Conservation (phyloP, 179 eudicot species). For the Beta corolliflora region DNA sequence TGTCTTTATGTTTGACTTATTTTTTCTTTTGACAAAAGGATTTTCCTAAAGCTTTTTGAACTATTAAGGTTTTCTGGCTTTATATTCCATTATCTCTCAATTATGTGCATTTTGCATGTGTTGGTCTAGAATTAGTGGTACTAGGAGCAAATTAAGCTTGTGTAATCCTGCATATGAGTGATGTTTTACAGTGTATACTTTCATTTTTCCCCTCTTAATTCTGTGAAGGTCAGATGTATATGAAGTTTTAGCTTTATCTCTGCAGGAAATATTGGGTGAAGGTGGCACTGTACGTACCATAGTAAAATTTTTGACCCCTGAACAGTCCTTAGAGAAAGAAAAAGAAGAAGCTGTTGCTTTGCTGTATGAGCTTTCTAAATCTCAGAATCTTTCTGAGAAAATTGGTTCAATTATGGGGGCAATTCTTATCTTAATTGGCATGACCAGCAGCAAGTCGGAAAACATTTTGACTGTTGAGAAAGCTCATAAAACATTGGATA, state of each 20-base stretch:
- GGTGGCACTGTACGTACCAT: conserved; percentile 76
- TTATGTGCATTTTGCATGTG: neutral
- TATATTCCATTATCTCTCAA: neutral
- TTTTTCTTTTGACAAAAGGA: neutral
- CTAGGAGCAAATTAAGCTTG: no score
- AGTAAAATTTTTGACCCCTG: conserved; percentile 73
- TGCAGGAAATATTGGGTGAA: conserved; percentile 88
- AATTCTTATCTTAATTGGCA: conserved; percentile 81
- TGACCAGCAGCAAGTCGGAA: conserved; percentile 91
- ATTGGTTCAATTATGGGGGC: conserved; percentile 88
- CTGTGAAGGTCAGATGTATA: neutral
- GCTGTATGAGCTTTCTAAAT: conserved; percentile 86
- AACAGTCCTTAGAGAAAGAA: conserved; percentile 70
- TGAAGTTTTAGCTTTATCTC: conserved; percentile 1
- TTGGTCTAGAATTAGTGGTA: neutral
- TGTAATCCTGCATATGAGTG: neutral
- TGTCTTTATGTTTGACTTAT: neutral
- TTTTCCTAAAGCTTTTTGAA: neutral
- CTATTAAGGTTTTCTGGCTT: neutral
- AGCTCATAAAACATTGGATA: conserved; percentile 75
- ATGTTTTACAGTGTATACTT: neutral
- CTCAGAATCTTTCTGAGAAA: conserved; percentile 64
- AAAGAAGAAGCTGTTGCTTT: conserved; percentile 74
- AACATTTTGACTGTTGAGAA: conserved; percentile 56
- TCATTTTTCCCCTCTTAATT: neutral